These are phyloP conservation scores for Russula lepida DNA, from an alignment of 768 basidiomycete species.

Conservation along the genomic window DNA sequence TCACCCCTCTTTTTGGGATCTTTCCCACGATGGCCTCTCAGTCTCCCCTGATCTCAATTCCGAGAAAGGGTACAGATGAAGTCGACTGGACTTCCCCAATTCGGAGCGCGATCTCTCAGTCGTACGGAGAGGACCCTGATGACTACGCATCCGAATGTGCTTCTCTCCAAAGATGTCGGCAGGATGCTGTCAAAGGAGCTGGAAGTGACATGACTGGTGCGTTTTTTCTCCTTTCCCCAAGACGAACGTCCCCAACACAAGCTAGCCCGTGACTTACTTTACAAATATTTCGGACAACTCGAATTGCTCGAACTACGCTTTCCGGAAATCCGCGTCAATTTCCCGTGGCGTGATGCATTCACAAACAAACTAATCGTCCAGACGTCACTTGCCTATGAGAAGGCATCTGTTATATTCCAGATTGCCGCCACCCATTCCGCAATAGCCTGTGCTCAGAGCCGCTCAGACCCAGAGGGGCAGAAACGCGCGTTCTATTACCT, in stretches of 20 bases:
- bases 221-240: constrained; percentile 21
- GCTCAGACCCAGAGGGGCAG: constrained; percentile 43
- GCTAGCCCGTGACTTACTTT: constrained; percentile 84
- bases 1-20: not conserved
- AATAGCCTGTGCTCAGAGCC: constrained; percentile 77
- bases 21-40: constrained; percentile 53
- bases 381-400: constrained; percentile 95
- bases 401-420: constrained; percentile 95
- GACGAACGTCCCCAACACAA: not conserved
- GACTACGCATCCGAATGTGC: constrained; percentile 79
- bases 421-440: constrained; percentile 91
- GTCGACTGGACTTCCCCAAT: constrained; percentile 95
- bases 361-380: constrained; percentile 90
- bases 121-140: constrained; percentile 90
- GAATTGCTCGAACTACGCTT: constrained; percentile 96
- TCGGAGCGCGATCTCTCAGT: constrained; percentile 75
- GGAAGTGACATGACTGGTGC: constrained; percentile 92
- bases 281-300: constrained; percentile 99
- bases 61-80: constrained; percentile 90
- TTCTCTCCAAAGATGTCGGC: constrained; percentile 79
- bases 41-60: constrained; percentile 86
- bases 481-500: constrained; percentile 77
- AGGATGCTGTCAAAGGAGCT: constrained; percentile 93
- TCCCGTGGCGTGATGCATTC: constrained; percentile 97
- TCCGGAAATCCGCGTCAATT: constrained; percentile 91